A percentile compares a stretch with the other conserved stretches of the same genome.
Conservation (phyloP, 371 early-diverging fungal genomes). For the Phascolomyces articulosus region DNA sequence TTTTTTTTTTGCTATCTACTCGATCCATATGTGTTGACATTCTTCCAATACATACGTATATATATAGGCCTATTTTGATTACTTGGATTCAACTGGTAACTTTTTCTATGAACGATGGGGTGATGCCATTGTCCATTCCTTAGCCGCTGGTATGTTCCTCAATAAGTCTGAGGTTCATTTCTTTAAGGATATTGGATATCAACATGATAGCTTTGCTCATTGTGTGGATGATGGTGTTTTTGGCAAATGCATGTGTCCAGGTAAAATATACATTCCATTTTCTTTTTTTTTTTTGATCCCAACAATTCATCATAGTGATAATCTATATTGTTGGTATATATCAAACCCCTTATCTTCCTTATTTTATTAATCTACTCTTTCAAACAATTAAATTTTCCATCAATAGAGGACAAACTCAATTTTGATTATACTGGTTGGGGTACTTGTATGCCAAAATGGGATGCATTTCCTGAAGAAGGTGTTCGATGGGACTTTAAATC, state of each 20-base stretch:
- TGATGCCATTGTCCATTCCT: constrained; percentile 95
- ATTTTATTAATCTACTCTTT: too few relatives aligned
- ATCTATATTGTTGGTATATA: too few relatives aligned
- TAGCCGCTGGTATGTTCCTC: constrained; percentile 85
- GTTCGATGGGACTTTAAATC: constrained; percentile 29
- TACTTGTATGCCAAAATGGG: constrained; percentile 29
- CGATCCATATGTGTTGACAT: too few relatives aligned
- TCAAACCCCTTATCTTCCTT: too few relatives aligned
- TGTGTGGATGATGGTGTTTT: constrained; percentile 38
- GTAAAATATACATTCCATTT: constrained; percentile 10
- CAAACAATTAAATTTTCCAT: too few relatives aligned
- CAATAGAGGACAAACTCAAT: too few relatives aligned
- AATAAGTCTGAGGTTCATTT: constrained; percentile 82
- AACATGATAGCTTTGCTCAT: constrained; percentile 48
- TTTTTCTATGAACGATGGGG: constrained; percentile 98
- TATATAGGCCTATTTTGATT: constrained; percentile 66
- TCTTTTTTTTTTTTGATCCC: background rate
- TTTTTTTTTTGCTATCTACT: background rate
- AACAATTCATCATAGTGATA: background rate
- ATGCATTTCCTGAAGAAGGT: constrained; percentile 8
- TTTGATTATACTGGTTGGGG: constrained; percentile 36
- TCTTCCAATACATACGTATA: background rate
- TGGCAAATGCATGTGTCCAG: constrained; percentile 50
- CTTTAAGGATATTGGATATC: constrained; percentile 88
- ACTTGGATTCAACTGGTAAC: constrained; percentile 79